phyloP scores from a whole-genome alignment of 768 basidiomycete species.

The Suillus ampliporus region DNA sequence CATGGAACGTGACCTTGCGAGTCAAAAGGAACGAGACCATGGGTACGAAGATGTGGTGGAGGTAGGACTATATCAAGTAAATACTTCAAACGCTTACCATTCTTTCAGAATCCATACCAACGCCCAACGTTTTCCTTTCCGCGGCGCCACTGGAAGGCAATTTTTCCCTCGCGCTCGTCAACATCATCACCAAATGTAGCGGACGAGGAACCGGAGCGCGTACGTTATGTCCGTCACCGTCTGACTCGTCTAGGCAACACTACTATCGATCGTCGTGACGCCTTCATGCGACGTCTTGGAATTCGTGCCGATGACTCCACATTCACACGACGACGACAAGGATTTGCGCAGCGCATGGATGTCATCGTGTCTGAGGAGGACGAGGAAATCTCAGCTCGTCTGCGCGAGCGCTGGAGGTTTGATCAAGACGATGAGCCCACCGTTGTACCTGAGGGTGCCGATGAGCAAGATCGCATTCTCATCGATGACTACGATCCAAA shows the following conservation, averaged over 20 bases:
- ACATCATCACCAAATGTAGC: constrained; percentile 26
- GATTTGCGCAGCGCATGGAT: constrained; percentile 34
- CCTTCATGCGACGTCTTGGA: constrained; percentile 31
- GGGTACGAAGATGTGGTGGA: constrained; percentile 90
- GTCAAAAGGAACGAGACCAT: constrained; percentile 75
- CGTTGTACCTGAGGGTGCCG: constrained; percentile 59
- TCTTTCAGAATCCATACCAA: constrained; percentile 71
- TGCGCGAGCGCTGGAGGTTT: constrained; percentile 70
- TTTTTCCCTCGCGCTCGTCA: constrained; percentile 47
- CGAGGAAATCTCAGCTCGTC: constrained; percentile 47
- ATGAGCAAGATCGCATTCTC: constrained; percentile 72
- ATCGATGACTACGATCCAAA: constrained; percentile 72
- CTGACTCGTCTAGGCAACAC: constrained; percentile 83
- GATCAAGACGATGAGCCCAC: constrained; percentile 68
- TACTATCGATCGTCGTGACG: constrained; percentile 71
- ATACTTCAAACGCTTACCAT: constrained; percentile 14
- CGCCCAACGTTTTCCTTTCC: constrained; percentile 59
- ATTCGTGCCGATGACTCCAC: constrained; percentile 19
- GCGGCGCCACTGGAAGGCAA: constrained; percentile 69
- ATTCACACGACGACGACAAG: constrained; percentile 11
- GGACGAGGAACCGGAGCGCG: constrained; percentile 25
- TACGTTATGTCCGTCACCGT: constrained; percentile 64
- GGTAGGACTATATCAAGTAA: constrained; percentile 45
- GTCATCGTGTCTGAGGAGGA: constrained; percentile 34
- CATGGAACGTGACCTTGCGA: constrained; percentile 64